Evolutionary conservation across 768 basidiomycete species (phyloP).

Genomic region (Boletus rubropictus): DNA sequence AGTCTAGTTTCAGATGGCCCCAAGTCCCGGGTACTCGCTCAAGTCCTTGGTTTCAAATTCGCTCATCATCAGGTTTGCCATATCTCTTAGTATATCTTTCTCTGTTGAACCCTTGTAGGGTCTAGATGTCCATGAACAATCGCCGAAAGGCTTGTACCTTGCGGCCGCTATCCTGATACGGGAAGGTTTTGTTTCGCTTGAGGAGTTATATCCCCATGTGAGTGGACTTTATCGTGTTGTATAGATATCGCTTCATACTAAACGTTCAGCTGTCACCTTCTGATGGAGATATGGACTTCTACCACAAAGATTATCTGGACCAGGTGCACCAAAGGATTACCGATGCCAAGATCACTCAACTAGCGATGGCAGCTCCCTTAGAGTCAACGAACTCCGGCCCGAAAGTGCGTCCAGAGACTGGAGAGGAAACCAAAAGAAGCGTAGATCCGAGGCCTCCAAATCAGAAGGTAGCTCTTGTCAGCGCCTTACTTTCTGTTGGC

Average conservation of each 20-base stretch:
- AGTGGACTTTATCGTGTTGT: slow-evolving; percentile 22
- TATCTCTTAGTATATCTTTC: background rate
- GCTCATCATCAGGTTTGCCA: slow-evolving; percentile 73
- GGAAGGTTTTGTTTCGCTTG: slow-evolving; percentile 79
- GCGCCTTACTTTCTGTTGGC: slow-evolving; percentile 81
- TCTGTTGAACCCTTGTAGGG: slow-evolving; percentile 35
- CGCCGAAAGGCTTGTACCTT: slow-evolving; percentile 71
- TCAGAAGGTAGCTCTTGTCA: slow-evolving; percentile 75
- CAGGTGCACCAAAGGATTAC: slow-evolving; percentile 60
- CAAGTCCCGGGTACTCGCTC: slow-evolving; percentile 65
- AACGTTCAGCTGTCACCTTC: slow-evolving; percentile 57
- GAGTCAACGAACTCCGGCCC: slow-evolving; percentile 44
- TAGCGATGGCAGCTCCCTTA: slow-evolving; percentile 82
- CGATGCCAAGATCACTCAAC: slow-evolving; percentile 64
- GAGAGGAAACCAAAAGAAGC: slow-evolving; percentile 33
- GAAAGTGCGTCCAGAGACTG: slow-evolving; percentile 36
- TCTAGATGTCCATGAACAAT: slow-evolving; percentile 51
- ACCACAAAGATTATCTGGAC: slow-evolving; percentile 59
- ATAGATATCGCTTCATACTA: slow-evolving; percentile 4
- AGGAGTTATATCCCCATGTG: slow-evolving; percentile 93
- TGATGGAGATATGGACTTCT: slow-evolving; percentile 70
- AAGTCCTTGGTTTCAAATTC: slow-evolving; percentile 98
- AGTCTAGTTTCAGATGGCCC: slow-evolving; percentile 17
- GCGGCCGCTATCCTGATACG: slow-evolving; percentile 84
- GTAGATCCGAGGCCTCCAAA: slow-evolving; percentile 45